Conservation (phyloP, 1,139 yeast genomes). For the Eremothecium cymbalariae region DNA sequence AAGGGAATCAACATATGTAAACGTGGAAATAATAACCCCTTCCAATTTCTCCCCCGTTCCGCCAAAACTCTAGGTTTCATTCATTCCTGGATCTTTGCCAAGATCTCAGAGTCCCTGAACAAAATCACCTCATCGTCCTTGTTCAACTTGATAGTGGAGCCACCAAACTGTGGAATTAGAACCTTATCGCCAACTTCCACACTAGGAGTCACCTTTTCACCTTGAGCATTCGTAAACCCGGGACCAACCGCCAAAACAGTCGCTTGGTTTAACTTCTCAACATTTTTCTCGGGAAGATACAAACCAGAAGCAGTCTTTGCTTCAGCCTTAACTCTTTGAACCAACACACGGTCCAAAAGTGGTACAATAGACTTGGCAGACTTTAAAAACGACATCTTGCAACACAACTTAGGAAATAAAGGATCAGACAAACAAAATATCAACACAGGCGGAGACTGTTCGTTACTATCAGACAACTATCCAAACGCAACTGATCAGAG, state of each 20-base stretch:
- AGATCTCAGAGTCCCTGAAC: slow-evolving; percentile 85
- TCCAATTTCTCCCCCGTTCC: too few relatives aligned
- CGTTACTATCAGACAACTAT: too few relatives aligned
- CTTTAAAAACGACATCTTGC: slow-evolving; percentile 60
- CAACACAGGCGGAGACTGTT: too few relatives aligned
- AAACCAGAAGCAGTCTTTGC: slow-evolving; percentile 91
- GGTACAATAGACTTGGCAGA: slow-evolving; percentile 86
- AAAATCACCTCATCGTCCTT: slow-evolving; percentile 72
- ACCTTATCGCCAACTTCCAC: slow-evolving; percentile 89
- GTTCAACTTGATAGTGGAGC: slow-evolving; percentile 68
- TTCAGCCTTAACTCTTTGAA: slow-evolving; percentile 88
- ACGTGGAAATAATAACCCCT: too few relatives aligned
- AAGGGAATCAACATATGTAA: too few relatives aligned
- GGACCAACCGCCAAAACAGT: slow-evolving; percentile 80
- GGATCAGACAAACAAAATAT: too few relatives aligned
- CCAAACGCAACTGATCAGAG: too few relatives aligned
- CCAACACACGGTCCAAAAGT: slow-evolving; percentile 88
- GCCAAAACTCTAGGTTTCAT: too few relatives aligned
- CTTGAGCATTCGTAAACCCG: slow-evolving; percentile 62
- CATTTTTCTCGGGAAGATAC: slow-evolving; percentile 94
- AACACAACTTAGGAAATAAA: too few relatives aligned
- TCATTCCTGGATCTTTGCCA: slow-evolving; percentile 68
- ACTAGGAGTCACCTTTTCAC: slow-evolving; percentile 60
- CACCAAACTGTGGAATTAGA: slow-evolving; percentile 84
- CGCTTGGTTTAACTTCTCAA: slow-evolving; percentile 81